A percentile compares a stretch with the other conserved stretches of the same genome.
Evolutionary conservation across 75 land plant species (phyloP).

Genomic region (Cryptomeria japonica): DNA sequence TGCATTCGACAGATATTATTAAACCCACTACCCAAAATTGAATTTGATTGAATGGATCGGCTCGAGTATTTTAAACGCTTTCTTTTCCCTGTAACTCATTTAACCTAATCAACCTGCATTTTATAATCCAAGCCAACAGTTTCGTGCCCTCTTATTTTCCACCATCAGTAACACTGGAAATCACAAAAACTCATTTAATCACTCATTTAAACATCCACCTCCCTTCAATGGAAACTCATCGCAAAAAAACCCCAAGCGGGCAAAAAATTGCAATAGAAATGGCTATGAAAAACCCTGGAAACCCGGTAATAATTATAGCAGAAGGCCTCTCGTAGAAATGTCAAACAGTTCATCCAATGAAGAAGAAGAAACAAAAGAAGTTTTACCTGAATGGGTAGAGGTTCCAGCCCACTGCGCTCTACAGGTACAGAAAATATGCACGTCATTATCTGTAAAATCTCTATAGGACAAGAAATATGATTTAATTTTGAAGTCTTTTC

Average conservation of each 20-base stretch:
- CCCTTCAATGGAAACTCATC: not conserved
- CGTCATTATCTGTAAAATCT: not conserved
- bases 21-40: not conserved
- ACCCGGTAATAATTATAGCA: not conserved
- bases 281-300: not conserved
- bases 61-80: not conserved
- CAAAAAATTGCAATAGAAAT: not conserved
- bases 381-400: constrained; percentile 4
- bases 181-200: not conserved
- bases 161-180: not conserved
- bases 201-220: not conserved
- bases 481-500: not conserved
- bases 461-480: not conserved
- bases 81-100: not conserved
- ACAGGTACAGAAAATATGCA: constrained; percentile 9
- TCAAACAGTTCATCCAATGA: not conserved
- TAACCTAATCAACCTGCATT: not conserved
- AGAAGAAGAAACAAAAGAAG: not conserved
- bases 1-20: no score
- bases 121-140: not conserved
- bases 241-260: not conserved
- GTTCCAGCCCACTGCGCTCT: constrained; percentile 4
- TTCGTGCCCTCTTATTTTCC: not conserved
- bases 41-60: not conserved
- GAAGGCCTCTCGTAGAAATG: not conserved